A percentile compares a stretch with the other conserved stretches of the same genome.
Conservation (phyloP, 2,329 filamentous ascomycete species). For the Coniella lustricola region DNA sequence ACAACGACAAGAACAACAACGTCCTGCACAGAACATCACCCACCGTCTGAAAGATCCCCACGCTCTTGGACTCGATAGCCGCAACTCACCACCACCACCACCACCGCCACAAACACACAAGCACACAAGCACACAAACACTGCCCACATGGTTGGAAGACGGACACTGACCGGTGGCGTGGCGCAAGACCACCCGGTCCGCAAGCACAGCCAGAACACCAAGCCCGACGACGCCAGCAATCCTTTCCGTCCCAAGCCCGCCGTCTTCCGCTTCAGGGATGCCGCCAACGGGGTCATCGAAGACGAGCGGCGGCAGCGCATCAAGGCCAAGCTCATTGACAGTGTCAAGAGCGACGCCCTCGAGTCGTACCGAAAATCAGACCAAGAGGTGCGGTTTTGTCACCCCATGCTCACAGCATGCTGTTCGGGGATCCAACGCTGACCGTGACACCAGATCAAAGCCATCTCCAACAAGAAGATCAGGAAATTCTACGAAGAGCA, state of each 20-base stretch:
- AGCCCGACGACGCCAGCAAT: background rate
- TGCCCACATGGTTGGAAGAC: slow-evolving; percentile 16
- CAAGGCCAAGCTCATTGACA: slow-evolving; percentile 40
- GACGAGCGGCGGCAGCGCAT: slow-evolving; percentile 36
- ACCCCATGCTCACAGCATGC: background rate
- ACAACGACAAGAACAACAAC: too few species aligned
- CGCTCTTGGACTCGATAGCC: too few species aligned
- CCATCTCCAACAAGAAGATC: slow-evolving; percentile 45
- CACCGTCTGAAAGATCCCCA: too few species aligned
- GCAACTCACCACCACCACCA: too few species aligned
- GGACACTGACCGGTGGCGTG: slow-evolving; percentile 5
- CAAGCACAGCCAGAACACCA: background rate
- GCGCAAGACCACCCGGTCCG: background rate
- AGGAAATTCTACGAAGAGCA: slow-evolving; percentile 47
- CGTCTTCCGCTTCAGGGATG: slow-evolving; percentile 37
- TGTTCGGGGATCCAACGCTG: too few species aligned
- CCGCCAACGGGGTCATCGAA: slow-evolving; percentile 36
- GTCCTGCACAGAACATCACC: too few species aligned
- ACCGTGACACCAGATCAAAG: slow-evolving; percentile 34
- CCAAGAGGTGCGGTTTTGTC: slow-evolving; percentile 23
- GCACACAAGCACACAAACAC: too few species aligned
- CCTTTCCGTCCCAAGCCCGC: slow-evolving; percentile 9
- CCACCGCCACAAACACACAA: too few species aligned
- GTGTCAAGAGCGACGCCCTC: slow-evolving; percentile 37
- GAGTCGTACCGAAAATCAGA: slow-evolving; percentile 44